phyloP scores from a whole-genome alignment of 768 basidiomycete species.

The Suillus lakei region DNA sequence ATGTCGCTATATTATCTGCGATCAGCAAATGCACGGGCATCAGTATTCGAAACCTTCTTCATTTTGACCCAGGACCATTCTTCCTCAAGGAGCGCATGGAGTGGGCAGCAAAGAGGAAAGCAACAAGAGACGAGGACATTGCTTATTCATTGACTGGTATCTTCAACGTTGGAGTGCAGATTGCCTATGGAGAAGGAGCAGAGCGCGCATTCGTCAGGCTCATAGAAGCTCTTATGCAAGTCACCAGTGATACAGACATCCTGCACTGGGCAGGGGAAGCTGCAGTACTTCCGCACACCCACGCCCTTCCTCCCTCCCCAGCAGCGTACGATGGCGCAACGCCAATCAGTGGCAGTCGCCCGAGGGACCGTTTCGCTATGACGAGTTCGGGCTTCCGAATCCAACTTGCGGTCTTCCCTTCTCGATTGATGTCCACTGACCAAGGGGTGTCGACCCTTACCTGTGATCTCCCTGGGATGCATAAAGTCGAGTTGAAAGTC shows the following conservation, averaged over 20 bases:
- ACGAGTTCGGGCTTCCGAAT: no score
- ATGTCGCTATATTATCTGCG: background rate
- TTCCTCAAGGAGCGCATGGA: background rate
- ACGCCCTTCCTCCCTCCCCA: constrained; percentile 5
- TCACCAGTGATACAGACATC: background rate
- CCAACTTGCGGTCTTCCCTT: no score
- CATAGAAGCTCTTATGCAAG: constrained; percentile 1
- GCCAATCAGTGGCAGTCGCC: no score
- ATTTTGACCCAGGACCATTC: background rate
- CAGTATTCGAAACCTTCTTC: background rate
- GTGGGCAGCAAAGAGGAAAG: constrained; percentile 17
- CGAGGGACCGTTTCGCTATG: no score
- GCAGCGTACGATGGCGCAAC: background rate
- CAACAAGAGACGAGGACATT: constrained; percentile 17
- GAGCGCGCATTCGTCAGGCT: constrained; percentile 3
- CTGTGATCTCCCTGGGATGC: no score
- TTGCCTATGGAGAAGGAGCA: constrained; percentile 13
- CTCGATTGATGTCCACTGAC: no score
- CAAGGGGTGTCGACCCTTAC: no score
- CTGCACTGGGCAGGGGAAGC: background rate
- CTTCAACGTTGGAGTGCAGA: constrained; percentile 11
- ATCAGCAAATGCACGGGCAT: background rate
- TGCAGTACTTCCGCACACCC: background rate
- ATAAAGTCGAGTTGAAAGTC: no score
- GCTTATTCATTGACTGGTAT: constrained; percentile 19